These are phyloP conservation scores for Fusarium liriodendri DNA, from an alignment of 2,329 filamentous ascomycete genomes.

Conservation along the genomic window DNA sequence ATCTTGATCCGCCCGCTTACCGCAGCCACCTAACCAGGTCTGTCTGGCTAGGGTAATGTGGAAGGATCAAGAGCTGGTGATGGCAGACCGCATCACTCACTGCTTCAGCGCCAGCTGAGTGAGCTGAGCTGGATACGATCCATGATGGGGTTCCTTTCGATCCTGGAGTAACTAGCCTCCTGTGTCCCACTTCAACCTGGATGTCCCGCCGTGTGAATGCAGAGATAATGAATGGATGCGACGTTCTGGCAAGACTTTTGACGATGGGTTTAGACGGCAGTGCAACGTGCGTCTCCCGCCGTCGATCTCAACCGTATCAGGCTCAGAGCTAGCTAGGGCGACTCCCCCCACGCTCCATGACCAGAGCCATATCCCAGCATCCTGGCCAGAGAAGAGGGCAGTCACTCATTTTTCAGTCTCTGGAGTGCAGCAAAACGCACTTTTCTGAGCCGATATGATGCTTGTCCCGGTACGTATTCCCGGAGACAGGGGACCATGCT, in stretches of 20 bases:
- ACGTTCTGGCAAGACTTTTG: constrained; percentile 1
- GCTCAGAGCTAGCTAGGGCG: constrained; percentile 1
- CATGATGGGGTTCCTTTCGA: background rate
- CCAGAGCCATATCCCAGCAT: background rate
- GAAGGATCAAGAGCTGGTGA: background rate
- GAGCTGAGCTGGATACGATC: background rate
- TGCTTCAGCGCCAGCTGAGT: background rate
- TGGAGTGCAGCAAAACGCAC: background rate
- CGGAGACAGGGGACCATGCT: background rate
- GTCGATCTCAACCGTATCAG: constrained; percentile 10
- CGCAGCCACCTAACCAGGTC: background rate
- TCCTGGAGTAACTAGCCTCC: background rate
- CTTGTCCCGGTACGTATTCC: constrained; percentile 9
- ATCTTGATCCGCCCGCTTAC: background rate
- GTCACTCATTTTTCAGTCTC: background rate
- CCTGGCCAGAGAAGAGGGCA: background rate
- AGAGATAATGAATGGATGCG: background rate
- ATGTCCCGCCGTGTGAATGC: background rate
- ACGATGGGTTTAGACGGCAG: constrained; percentile 4
- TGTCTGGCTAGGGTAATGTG: background rate
- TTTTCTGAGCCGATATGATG: background rate
- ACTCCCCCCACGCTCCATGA: constrained; percentile 7
- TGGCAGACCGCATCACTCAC: background rate
- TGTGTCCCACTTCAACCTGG: background rate
- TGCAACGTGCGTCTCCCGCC: constrained; percentile 4